phyloP scores from a whole-genome alignment of 2,329 filamentous ascomycete genomes.

The Paraconiothyrium brasiliense region DNA sequence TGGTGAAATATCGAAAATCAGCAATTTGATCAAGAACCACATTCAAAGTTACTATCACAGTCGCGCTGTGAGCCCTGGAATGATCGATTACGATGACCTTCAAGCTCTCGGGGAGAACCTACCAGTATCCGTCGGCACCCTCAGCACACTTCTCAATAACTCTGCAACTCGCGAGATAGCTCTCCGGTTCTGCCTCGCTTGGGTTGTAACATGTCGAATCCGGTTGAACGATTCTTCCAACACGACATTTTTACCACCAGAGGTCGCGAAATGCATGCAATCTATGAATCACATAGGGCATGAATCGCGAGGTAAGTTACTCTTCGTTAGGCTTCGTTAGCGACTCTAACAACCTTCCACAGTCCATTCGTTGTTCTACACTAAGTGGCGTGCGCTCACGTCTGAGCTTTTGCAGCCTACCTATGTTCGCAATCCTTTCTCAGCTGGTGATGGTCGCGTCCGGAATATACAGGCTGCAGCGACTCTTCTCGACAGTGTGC shows the following conservation, averaged over 20 bases:
- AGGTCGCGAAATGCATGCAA: slow-evolving; percentile 32
- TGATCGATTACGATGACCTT: slow-evolving; percentile 36
- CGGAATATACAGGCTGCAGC: slow-evolving; percentile 33
- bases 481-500: slow-evolving; percentile 35
- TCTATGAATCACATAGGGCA: slow-evolving; percentile 25
- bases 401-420: slow-evolving; percentile 39
- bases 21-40: slow-evolving; percentile 48
- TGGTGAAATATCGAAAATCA: slow-evolving; percentile 44
- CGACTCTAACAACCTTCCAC: slow-evolving; percentile 15
- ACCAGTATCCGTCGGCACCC: slow-evolving; percentile 33
- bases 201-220: slow-evolving; percentile 38
- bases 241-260: slow-evolving; percentile 39
- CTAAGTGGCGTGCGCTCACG: slow-evolving; percentile 45
- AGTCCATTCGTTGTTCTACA: slow-evolving; percentile 32
- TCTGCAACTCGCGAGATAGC: slow-evolving; percentile 38
- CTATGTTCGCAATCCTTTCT: slow-evolving; percentile 39
- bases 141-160: slow-evolving; percentile 41
- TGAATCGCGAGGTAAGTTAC: slow-evolving; percentile 27
- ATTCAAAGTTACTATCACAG: slow-evolving; percentile 49
- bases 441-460: slow-evolving; percentile 34
- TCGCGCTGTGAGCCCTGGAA: slow-evolving; percentile 27
- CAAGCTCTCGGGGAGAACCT: slow-evolving; percentile 32
- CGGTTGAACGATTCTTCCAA: slow-evolving; percentile 24
- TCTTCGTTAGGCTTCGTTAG: not conserved
- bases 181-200: slow-evolving; percentile 44